Base-by-base conservation (phyloP, 371 early-diverging fungal genomes). In the Fennellomyces sp. region DNA sequence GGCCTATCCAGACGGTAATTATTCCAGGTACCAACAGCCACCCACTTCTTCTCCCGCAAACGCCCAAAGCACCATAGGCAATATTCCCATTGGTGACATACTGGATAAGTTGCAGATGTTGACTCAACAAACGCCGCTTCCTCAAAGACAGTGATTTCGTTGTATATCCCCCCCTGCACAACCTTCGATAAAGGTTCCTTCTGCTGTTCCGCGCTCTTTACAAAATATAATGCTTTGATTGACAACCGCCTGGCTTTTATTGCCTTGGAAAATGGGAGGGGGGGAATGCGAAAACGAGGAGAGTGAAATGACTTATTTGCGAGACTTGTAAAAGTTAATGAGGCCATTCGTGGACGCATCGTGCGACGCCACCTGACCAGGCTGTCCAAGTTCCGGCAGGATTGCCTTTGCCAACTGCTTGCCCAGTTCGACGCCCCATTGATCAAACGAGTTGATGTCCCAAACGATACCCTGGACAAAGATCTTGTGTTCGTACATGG, bases 391-490 rank as follows among this genome's bases (percentile, higher is more conserved):
- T 75, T 96, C 95, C 10, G 94, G 91, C 36, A 96, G 79, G 58
- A 99, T 96, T 58, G 90, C 94, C 83, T 94, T 98, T 59, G 99
- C 99, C 52, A 99, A 83, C 74, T 94, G 96, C 88, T 99, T 99
- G 67, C 99, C 99, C 19, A 99, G 88, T 75, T 99, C 97, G 48
- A 99, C 99, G 63, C 99, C 99, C 96, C 98, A 98, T 86, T 99
- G 97, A 68, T 97, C 96, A 73, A 82, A 93, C 41, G 94, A 94
- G 88, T 99, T 99, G 78, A 99, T 95, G 66, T 93, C 86, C 98
- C 97, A 99, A 64, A 97, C 91, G 48, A 92, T 87, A 56, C 99
- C 99, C 80, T 98, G 99, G 23, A 95, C 92, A 75, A 98, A 99
- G 73, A 99, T 99, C 90, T 99, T 99, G 88, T 99, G 99, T 83